Percentiles rank a stretch among this genome's conserved stretches.
phyloP scores from a whole-genome alignment of 495 filamentous ascomycete genomes.

The Pyrenopolyporus hunteri region DNA sequence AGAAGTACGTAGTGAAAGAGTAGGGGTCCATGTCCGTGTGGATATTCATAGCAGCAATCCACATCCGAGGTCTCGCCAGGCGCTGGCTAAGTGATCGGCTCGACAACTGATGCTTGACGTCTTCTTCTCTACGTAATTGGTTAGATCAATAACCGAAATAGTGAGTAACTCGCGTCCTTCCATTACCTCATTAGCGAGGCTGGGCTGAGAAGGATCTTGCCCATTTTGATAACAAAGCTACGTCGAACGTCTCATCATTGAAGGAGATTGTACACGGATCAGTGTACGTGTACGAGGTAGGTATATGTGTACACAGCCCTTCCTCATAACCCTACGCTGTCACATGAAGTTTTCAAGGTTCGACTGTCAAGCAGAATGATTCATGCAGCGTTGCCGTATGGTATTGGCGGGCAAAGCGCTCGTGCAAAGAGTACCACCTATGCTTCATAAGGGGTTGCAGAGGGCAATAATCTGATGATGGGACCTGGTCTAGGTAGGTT shows the following conservation, averaged over 20 bases:
- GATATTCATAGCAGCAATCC: conserved; percentile 37
- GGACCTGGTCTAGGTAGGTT: background rate
- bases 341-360: no score
- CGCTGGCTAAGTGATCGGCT: conserved; percentile 27
- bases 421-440: conserved; percentile 8
- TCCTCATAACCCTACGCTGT: no score
- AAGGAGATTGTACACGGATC: background rate
- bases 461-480: no score
- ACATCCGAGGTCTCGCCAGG: conserved; percentile 26
- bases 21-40: conserved; percentile 27
- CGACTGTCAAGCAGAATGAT: conserved; percentile 1
- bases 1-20: conserved; percentile 15
- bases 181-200: conserved; percentile 32
- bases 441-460: conserved; percentile 6
- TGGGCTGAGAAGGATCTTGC: conserved; percentile 30
- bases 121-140: conserved; percentile 23
- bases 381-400: conserved; percentile 23
- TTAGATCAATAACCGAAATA: conserved; percentile 31
- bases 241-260: conserved; percentile 7
- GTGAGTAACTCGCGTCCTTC: conserved; percentile 13
- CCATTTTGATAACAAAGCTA: conserved; percentile 14
- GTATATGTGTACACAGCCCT: background rate
- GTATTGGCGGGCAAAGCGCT: background rate
- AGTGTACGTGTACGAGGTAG: background rate
- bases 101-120: conserved; percentile 20